phyloP scores from a whole-genome alignment of 441 rosid genomes.

The Erodium chrysanthum region DNA sequence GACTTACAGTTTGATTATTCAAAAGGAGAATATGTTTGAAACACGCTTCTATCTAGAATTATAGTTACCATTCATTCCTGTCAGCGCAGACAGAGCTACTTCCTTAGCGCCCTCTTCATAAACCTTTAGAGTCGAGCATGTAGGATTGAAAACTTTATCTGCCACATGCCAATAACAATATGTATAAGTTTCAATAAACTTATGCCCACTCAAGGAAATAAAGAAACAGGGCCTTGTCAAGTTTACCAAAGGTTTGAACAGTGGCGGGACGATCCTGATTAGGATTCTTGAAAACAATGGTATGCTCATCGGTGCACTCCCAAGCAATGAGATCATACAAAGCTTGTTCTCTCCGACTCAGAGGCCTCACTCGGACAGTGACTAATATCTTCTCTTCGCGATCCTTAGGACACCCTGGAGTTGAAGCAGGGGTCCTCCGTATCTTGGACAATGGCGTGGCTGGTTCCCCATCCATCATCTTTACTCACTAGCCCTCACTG shows the following conservation, averaged over 20 bases:
- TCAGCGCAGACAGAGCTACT: conserved; percentile 89
- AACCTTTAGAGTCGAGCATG: conserved; percentile 58
- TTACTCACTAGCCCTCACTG: conserved; percentile 12
- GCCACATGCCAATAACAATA: conserved; percentile 9
- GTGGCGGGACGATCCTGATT: conserved; percentile 45
- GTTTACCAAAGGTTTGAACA: conserved; percentile 47
- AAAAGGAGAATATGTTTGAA: neutral
- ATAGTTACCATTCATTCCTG: conserved; percentile 70
- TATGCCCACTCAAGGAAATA: neutral
- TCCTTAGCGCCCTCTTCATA: conserved; percentile 95
- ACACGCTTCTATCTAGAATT: neutral
- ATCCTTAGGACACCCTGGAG: conserved; percentile 51
- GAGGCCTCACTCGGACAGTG: conserved; percentile 71
- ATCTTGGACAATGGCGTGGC: conserved; percentile 60
- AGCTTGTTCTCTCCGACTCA: conserved; percentile 73
- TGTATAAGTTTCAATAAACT: neutral
- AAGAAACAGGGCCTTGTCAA: neutral
- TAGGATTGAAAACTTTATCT: conserved; percentile 92
- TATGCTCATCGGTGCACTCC: conserved; percentile 66
- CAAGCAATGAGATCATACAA: conserved; percentile 84
- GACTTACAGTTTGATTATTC: neutral
- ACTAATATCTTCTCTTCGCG: conserved; percentile 86
- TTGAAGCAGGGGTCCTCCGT: conserved; percentile 37
- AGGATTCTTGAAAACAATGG: conserved; percentile 52
- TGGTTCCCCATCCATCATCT: conserved; percentile 51